Percentiles rank a stretch among this genome's conserved stretches.
Conservation (phyloP, 1,284 basidiomycete species). For the Kwoniella shivajii region DNA sequence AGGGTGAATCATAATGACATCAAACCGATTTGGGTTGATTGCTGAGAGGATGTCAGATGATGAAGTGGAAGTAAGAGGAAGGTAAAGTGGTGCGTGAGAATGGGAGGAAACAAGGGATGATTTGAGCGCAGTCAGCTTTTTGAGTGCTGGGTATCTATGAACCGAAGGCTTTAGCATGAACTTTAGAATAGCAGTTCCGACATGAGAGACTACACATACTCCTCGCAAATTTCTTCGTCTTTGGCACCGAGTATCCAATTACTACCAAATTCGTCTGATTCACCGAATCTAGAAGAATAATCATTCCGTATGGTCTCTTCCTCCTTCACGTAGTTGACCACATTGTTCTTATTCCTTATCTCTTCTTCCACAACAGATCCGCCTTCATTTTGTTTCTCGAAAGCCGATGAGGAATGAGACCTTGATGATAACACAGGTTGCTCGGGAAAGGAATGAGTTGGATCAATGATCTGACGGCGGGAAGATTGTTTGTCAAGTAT, state of each 20-base stretch:
- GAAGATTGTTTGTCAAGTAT: constrained; percentile 57
- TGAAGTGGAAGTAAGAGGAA: constrained; percentile 23
- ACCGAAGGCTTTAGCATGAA: background rate
- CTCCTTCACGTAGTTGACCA: constrained; percentile 22
- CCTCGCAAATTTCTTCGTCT: constrained; percentile 83
- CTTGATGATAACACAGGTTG: constrained; percentile 37
- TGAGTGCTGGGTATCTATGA: constrained; percentile 84
- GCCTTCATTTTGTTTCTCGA: background rate
- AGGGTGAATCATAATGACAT: constrained; percentile 90
- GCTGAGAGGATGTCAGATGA: constrained; percentile 10
- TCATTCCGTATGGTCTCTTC: constrained; percentile 25
- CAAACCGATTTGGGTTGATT: too few species aligned
- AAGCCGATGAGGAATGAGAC: too few species aligned
- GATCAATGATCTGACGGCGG: constrained; percentile 57
- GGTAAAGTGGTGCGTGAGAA: constrained; percentile 49
- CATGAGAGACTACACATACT: constrained; percentile 62
- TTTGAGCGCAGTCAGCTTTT: constrained; percentile 76
- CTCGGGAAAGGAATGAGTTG: constrained; percentile 56
- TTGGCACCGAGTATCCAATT: constrained; percentile 86
- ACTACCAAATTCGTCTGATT: constrained; percentile 82
- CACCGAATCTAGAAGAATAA: constrained; percentile 86
- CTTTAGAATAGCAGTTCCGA: background rate
- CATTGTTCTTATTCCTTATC: constrained; percentile 13
- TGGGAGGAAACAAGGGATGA: constrained; percentile 52
- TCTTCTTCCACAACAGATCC: background rate